phyloP scores from a whole-genome alignment of 2,329 filamentous ascomycete genomes.

The Colletotrichum lupini region DNA sequence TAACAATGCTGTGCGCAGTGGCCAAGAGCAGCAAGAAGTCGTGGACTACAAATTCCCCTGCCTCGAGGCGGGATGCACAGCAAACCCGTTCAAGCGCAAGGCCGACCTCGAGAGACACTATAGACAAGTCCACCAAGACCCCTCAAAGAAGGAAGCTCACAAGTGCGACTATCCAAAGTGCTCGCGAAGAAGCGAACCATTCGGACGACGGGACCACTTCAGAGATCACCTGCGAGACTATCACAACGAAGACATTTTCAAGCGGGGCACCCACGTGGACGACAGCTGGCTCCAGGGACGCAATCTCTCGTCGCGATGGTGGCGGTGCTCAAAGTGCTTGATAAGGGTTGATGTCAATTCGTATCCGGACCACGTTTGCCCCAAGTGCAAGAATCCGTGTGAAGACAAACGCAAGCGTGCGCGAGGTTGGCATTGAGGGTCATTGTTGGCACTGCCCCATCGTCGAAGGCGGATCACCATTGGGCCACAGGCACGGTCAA shows the following conservation, averaged over 20 bases:
- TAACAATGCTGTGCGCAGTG: constrained; percentile 26
- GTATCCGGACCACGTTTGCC: constrained; percentile 54
- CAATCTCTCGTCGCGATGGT: constrained; percentile 56
- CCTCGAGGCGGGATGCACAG: constrained; percentile 52
- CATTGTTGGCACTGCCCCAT: constrained; percentile 8
- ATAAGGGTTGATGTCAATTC: constrained; percentile 54
- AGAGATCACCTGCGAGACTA: constrained; percentile 66
- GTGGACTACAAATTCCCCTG: constrained; percentile 43
- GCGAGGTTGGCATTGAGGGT: constrained; percentile 31
- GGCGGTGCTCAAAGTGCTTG: constrained; percentile 66
- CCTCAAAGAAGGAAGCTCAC: constrained; percentile 54
- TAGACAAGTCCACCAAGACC: constrained; percentile 58
- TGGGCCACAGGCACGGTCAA: constrained; percentile 1
- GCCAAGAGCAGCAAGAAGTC: constrained; percentile 30
- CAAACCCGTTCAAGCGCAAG: constrained; percentile 60
- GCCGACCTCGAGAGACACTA: constrained; percentile 67
- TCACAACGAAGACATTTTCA: constrained; percentile 65
- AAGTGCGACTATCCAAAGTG: constrained; percentile 65
- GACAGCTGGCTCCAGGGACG: constrained; percentile 53
- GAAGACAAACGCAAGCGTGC: constrained; percentile 53
- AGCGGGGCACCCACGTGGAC: constrained; percentile 51
- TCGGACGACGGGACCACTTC: constrained; percentile 66
- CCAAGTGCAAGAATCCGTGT: constrained; percentile 57
- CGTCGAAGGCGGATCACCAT: constrained; percentile 1
- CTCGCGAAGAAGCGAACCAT: constrained; percentile 55